These are phyloP conservation scores for Luffa acutangula DNA, from an alignment of 306 rosid species.

Conservation along the genomic window DNA sequence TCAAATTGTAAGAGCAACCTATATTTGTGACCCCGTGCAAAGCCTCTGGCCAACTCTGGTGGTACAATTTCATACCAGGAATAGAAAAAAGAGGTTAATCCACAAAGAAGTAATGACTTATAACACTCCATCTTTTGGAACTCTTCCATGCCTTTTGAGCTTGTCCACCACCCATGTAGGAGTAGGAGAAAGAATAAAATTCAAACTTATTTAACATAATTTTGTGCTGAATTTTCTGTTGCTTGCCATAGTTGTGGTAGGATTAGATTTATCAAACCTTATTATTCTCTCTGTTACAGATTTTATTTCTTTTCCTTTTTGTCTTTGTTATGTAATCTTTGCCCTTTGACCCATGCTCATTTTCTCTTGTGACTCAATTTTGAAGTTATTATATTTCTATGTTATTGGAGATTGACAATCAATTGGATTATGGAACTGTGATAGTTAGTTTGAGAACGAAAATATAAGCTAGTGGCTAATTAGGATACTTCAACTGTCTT, in stretches of 20 bases:
- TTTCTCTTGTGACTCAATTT: background rate
- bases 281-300: background rate
- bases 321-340: background rate
- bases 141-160: background rate
- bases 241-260: background rate
- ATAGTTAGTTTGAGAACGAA: background rate
- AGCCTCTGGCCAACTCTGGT: background rate
- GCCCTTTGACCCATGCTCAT: background rate
- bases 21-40: background rate
- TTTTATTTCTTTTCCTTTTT: background rate
- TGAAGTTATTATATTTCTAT: background rate
- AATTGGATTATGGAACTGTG: background rate
- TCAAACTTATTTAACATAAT: background rate
- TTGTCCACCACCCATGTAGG: background rate
- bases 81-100: background rate
- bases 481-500: background rate
- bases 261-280: background rate
- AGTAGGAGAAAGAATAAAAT: background rate
- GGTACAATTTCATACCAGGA: background rate
- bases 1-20: background rate
- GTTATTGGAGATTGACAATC: background rate
- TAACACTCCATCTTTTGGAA: background rate
- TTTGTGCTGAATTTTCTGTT: background rate
- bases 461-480: background rate
- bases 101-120: background rate